A percentile compares a stretch with the other conserved stretches of the same genome.
phyloP scores from a whole-genome alignment of 371 early-diverging fungal genomes.

The Apophysomyces trapeziformis region DNA sequence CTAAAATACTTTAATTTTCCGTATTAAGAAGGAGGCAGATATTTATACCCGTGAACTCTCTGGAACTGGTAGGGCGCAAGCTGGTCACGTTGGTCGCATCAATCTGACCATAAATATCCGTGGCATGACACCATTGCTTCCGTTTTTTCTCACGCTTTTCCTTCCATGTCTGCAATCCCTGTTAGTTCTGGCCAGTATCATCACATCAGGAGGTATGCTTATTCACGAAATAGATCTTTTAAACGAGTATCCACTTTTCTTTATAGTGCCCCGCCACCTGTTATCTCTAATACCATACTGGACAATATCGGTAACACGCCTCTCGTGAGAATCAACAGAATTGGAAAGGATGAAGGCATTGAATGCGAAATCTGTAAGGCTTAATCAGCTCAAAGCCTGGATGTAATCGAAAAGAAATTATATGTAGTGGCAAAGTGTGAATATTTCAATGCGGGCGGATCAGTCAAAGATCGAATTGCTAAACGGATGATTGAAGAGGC shows the following conservation, averaged over 20 bases:
- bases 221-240: background rate
- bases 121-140: background rate
- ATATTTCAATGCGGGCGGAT: constrained; percentile 97
- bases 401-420: background rate
- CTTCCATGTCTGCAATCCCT: background rate
- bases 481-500: constrained; percentile 95
- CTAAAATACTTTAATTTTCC: too few relatives aligned
- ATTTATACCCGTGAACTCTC: too few relatives aligned
- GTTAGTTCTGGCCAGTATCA: background rate
- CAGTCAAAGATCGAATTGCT: constrained; percentile 97
- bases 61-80: too few relatives aligned
- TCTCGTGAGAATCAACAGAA: constrained; percentile 85
- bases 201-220: constrained; percentile 20
- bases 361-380: constrained; percentile 93
- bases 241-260: background rate
- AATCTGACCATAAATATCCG: too few relatives aligned
- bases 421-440: constrained; percentile 93
- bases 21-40: too few relatives aligned
- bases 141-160: constrained; percentile 3
- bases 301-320: constrained; percentile 97
- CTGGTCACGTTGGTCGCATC: too few relatives aligned
- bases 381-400: background rate
- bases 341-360: constrained; percentile 84
- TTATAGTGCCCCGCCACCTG: constrained; percentile 64
- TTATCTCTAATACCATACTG: constrained; percentile 76